These are phyloP conservation scores for Entoloma clypeatum DNA, from an alignment of 1,284 basidiomycete genomes.

Conservation along the genomic window DNA sequence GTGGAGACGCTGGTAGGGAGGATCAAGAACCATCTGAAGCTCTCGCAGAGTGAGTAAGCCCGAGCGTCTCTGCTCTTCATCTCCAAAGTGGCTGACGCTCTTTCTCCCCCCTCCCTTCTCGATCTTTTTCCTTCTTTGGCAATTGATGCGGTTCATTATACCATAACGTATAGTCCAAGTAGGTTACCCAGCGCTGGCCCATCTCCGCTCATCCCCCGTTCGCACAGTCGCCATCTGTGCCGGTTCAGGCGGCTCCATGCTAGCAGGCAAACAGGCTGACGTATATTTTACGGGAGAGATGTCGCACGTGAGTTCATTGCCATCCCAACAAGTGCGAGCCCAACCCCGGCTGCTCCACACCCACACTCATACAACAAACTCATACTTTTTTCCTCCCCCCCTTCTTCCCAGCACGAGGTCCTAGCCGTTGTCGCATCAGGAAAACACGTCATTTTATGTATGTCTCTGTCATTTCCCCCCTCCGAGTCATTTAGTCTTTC, in stretches of 20 bases:
- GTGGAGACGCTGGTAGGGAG: conserved; percentile 59
- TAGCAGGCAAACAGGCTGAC: conserved; percentile 69
- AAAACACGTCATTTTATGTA: conserved; percentile 76
- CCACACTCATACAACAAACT: too few species aligned
- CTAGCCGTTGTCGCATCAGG: conserved; percentile 72
- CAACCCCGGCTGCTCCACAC: neutral
- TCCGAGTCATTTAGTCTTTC: conserved; percentile 15
- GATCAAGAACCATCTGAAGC: conserved; percentile 66
- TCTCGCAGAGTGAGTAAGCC: conserved; percentile 56
- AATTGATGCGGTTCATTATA: conserved; percentile 4
- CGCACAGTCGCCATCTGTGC: conserved; percentile 79
- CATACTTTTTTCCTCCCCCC: conserved; percentile 11
- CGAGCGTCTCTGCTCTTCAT: conserved; percentile 5
- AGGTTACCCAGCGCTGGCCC: conserved; percentile 44
- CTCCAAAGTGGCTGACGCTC: neutral
- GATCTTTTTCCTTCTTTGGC: neutral
- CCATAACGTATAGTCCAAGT: conserved; percentile 77
- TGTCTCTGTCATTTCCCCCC: conserved; percentile 23
- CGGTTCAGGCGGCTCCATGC: conserved; percentile 76
- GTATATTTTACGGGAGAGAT: conserved; percentile 91
- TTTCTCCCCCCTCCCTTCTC: conserved; percentile 3
- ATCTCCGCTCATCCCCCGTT: conserved; percentile 32
- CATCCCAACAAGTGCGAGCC: conserved; percentile 2
- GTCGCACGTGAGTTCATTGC: conserved; percentile 61
- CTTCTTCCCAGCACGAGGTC: conserved; percentile 67